Conservation (phyloP, 2,329 filamentous ascomycete species). For the Alternaria solani region DNA sequence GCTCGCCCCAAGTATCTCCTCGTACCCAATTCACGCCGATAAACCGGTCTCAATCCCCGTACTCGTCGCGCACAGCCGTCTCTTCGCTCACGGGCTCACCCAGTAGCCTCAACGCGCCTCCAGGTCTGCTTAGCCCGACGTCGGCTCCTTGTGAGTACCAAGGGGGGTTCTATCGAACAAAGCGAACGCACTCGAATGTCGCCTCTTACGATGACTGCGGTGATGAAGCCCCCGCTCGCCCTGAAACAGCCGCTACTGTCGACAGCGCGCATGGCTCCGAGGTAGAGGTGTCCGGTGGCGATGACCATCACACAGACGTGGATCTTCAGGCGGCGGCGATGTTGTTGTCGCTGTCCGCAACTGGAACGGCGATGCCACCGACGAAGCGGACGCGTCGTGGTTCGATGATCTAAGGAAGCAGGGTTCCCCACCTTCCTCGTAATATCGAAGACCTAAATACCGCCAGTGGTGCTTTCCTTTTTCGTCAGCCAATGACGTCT, state of each 20-base stretch:
- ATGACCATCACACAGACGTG: slow-evolving; percentile 17
- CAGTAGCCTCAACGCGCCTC: slow-evolving; percentile 5
- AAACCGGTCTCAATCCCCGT: slow-evolving; percentile 47
- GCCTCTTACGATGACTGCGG: slow-evolving; percentile 8
- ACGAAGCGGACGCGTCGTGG: slow-evolving; percentile 43
- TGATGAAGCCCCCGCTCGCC: slow-evolving; percentile 10
- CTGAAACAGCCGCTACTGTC: slow-evolving; percentile 12
- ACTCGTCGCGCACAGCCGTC: slow-evolving; percentile 18
- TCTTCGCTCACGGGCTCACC: slow-evolving; percentile 25
- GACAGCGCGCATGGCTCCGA: slow-evolving; percentile 11
- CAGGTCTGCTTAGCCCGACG: slow-evolving; percentile 18
- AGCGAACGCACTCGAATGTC: slow-evolving; percentile 42
- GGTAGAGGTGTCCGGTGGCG: slow-evolving; percentile 5
- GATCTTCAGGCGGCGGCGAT: slow-evolving; percentile 50
- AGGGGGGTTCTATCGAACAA: slow-evolving; percentile 24
- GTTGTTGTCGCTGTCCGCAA: slow-evolving; percentile 44
- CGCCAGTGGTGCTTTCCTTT: slow-evolving; percentile 16
- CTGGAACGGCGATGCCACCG: slow-evolving; percentile 29
- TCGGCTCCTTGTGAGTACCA: slow-evolving; percentile 23
- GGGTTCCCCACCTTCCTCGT: slow-evolving; percentile 5
- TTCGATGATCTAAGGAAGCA: slow-evolving; percentile 27
- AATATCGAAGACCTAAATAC: slow-evolving; percentile 5
- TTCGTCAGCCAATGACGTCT: slow-evolving; percentile 12
- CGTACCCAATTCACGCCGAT: slow-evolving; percentile 51
- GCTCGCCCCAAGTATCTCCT: slow-evolving; percentile 53